Percentiles rank a stretch among this genome's conserved stretches.
Conservation (phyloP, 2,329 filamentous ascomycete species). For the Talaromyces rugulosus region DNA sequence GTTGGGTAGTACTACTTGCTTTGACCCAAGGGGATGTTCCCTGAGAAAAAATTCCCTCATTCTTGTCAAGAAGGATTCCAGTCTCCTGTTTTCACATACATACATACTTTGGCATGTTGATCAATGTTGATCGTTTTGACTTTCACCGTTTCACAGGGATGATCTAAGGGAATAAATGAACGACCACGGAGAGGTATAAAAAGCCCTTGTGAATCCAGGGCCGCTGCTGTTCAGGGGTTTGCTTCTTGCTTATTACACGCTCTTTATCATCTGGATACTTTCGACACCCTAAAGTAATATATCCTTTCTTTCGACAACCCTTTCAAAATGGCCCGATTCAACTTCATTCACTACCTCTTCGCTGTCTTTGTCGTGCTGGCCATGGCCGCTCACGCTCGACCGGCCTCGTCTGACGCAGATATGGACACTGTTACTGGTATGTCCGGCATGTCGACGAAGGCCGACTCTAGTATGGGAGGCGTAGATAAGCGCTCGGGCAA, state of each 20-base stretch:
- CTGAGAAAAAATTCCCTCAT: not conserved
- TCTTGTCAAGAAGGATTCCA: not conserved
- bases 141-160: not conserved
- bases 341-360: constrained; percentile 21
- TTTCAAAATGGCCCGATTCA: constrained; percentile 29
- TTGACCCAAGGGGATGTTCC: not conserved
- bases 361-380: constrained; percentile 27
- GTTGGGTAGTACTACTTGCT: no score
- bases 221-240: not conserved
- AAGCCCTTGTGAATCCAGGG: not conserved
- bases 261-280: not conserved
- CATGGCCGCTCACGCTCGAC: constrained; percentile 25
- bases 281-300: not conserved
- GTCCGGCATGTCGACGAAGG: constrained; percentile 3
- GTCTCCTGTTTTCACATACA: not conserved
- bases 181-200: not conserved
- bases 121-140: not conserved
- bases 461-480: not conserved
- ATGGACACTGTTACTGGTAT: constrained; percentile 10
- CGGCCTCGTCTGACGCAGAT: constrained; percentile 12
- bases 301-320: not conserved
- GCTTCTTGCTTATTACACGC: not conserved
- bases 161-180: not conserved
- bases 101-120: not conserved
- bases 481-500: not conserved